phyloP scores from a whole-genome alignment of 2,329 filamentous ascomycete genomes.

The Stemphylium vesicarium region DNA sequence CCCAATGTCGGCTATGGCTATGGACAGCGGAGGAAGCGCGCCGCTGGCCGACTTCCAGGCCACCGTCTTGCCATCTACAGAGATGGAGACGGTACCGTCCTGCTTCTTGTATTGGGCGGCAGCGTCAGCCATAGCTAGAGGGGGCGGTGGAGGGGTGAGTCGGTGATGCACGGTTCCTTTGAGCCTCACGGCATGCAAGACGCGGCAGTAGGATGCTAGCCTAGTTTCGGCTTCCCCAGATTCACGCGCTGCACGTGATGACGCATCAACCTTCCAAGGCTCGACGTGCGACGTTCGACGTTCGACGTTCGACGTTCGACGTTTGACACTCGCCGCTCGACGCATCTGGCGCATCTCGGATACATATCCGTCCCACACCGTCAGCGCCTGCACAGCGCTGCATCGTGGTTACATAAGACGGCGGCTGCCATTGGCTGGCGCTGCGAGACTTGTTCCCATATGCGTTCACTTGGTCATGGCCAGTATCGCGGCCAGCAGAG shows the following conservation, averaged over 20 bases:
- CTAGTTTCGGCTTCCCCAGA: constrained; percentile 21
- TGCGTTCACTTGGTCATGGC: not conserved
- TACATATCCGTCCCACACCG: constrained; percentile 20
- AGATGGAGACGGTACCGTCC: constrained; percentile 81
- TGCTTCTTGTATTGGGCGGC: constrained; percentile 85
- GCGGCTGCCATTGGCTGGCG: constrained; percentile 20
- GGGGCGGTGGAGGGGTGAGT: not conserved
- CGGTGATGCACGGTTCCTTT: not conserved
- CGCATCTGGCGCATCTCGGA: constrained; percentile 18
- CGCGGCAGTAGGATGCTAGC: constrained; percentile 14
- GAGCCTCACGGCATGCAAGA: not conserved
- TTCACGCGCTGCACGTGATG: constrained; percentile 19
- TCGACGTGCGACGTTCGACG: no score
- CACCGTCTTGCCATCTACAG: constrained; percentile 73
- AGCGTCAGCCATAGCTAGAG: constrained; percentile 45
- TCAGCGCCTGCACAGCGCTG: constrained; percentile 12
- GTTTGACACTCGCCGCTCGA: not conserved
- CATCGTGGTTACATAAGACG: constrained; percentile 16
- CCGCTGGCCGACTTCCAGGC: constrained; percentile 77
- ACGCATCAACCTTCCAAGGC: constrained; percentile 1
- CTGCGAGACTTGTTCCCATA: not conserved
- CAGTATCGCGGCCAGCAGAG: not conserved
- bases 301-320: no score
- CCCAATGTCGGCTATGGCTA: constrained; percentile 77
- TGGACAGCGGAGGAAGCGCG: constrained; percentile 69